Evolutionary conservation across 2,329 filamentous ascomycete species (phyloP).

Genomic region (Zymoseptoria pseudotritici): DNA sequence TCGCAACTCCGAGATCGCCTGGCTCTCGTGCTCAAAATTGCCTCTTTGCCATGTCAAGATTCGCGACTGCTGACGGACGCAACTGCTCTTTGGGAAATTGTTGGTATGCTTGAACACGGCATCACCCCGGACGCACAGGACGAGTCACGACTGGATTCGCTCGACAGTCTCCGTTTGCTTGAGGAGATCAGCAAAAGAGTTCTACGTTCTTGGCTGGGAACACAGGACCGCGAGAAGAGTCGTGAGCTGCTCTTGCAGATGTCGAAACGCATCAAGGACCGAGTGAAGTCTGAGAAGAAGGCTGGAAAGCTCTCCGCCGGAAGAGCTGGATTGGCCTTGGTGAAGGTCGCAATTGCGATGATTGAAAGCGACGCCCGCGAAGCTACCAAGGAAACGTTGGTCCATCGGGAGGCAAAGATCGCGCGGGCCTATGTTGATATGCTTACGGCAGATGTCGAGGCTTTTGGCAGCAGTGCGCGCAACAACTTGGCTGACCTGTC

Average conservation of each 20-base stretch:
- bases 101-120: neutral
- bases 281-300: neutral
- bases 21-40: neutral
- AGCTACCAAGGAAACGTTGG: neutral
- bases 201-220: neutral
- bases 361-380: neutral
- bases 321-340: neutral
- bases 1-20: conserved; percentile 1
- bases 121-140: neutral
- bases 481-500: neutral
- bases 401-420: neutral
- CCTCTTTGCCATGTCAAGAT: neutral
- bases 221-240: conserved; percentile 2
- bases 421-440: neutral
- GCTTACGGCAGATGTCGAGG: neutral
- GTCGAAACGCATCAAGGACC: conserved; percentile 1
- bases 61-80: conserved; percentile 1
- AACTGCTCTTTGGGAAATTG: conserved; percentile 1
- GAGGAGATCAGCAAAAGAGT: neutral
- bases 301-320: neutral
- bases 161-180: conserved; percentile 1
- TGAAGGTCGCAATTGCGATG: neutral
- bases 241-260: neutral
- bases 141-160: neutral
- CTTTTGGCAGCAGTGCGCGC: neutral